Evolutionary conservation across 345 rosid genomes (phyloP).

Genomic region (Populus ilicifolia): DNA sequence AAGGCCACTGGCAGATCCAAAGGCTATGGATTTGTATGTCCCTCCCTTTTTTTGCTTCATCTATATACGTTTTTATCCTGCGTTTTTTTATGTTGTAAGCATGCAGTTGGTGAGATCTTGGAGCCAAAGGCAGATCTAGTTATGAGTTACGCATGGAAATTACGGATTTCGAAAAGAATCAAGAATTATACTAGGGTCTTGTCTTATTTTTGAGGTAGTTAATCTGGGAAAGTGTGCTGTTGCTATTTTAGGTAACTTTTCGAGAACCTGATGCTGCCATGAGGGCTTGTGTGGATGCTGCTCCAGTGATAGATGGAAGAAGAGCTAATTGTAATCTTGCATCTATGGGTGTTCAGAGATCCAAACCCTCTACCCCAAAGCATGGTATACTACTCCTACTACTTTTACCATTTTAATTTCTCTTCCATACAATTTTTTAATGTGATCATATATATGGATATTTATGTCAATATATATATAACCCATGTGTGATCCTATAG

Average conservation of each 20-base stretch:
- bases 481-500: too few species aligned
- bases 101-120: conserved; percentile 11
- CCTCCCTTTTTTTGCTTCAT: not conserved
- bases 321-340: conserved; percentile 98
- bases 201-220: not conserved
- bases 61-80: not conserved
- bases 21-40: conserved; percentile 94
- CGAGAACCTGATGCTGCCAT: conserved; percentile 90
- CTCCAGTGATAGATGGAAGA: conserved; percentile 96
- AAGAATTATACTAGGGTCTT: not conserved
- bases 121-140: conserved; percentile 6
- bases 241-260: conserved; percentile 70
- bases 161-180: not conserved
- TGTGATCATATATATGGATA: not conserved
- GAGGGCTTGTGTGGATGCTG: conserved; percentile 88
- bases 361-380: conserved; percentile 90
- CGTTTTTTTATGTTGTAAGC: not conserved
- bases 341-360: conserved; percentile 91
- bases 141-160: not conserved
- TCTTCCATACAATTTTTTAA: not conserved
- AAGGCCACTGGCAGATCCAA: conserved; percentile 98
- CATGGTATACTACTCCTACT: conserved; percentile 43
- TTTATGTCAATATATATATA: not conserved
- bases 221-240: conserved; percentile 7
- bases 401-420: not conserved